Percentiles rank a stretch among this genome's conserved stretches.
Evolutionary conservation across 176 grass and related monocot genomes (phyloP).

Genomic region (Bothriochloa decipiens): DNA sequence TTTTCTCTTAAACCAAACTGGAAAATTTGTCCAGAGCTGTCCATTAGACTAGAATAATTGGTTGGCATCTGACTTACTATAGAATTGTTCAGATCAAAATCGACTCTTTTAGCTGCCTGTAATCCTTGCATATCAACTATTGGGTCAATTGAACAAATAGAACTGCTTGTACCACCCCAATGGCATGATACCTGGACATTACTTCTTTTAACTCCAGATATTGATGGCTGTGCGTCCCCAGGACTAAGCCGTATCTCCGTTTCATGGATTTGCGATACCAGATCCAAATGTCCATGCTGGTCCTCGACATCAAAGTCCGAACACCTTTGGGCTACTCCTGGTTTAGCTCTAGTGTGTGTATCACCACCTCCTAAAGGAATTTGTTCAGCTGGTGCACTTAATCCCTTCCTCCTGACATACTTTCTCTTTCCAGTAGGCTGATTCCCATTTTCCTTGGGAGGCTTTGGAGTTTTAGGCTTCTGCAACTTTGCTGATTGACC

Average conservation of each 20-base stretch:
- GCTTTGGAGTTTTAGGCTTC: slow-evolving; percentile 58
- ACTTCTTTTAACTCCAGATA: slow-evolving; percentile 35
- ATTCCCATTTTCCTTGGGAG: slow-evolving; percentile 43
- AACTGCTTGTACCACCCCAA: not conserved
- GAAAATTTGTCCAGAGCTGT: slow-evolving; percentile 27
- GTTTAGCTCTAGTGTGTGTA: slow-evolving; percentile 31
- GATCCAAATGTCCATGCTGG: slow-evolving; percentile 40
- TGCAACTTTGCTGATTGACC: slow-evolving; percentile 46
- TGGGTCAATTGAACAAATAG: slow-evolving; percentile 19
- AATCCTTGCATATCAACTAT: slow-evolving; percentile 19
- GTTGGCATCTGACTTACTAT: slow-evolving; percentile 29
- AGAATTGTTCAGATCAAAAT: slow-evolving; percentile 63
- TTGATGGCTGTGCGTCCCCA: slow-evolving; percentile 4
- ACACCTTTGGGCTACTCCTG: slow-evolving; percentile 51
- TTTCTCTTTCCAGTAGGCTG: slow-evolving; percentile 62
- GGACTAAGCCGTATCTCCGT: slow-evolving; percentile 13
- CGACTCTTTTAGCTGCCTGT: slow-evolving; percentile 23
- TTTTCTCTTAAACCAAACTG: slow-evolving; percentile 37
- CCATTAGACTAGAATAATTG: slow-evolving; percentile 34
- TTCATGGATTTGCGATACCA: slow-evolving; percentile 22
- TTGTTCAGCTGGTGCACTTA: slow-evolving; percentile 30
- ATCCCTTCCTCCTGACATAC: slow-evolving; percentile 72
- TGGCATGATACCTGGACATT: slow-evolving; percentile 23
- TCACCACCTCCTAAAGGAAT: slow-evolving; percentile 8
- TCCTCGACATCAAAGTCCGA: slow-evolving; percentile 60